These are phyloP conservation scores for Cronartium quercuum DNA, from an alignment of 1,284 basidiomycete genomes.

Conservation along the genomic window DNA sequence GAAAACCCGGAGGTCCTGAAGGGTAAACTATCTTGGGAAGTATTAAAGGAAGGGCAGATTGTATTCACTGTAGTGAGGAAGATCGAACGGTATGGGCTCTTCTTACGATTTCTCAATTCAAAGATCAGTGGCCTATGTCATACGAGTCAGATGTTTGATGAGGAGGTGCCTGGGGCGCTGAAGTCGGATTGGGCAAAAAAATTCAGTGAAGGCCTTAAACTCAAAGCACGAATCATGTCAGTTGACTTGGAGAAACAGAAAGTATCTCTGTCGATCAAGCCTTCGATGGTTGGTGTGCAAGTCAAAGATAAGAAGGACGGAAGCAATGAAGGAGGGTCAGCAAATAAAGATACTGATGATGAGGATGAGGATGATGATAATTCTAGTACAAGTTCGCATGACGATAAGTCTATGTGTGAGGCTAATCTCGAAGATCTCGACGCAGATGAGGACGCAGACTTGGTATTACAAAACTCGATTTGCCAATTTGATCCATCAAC, in stretches of 20 bases:
- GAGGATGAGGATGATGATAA: constrained; percentile 6
- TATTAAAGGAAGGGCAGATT: constrained; percentile 49
- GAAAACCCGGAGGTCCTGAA: constrained; percentile 11
- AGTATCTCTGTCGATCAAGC: constrained; percentile 82
- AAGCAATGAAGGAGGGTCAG: not conserved
- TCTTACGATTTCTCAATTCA: constrained; percentile 76
- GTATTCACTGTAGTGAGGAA: constrained; percentile 49
- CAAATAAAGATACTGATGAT: constrained; percentile 3
- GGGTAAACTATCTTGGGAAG: constrained; percentile 55
- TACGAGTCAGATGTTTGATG: constrained; percentile 76
- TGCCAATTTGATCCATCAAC: not conserved
- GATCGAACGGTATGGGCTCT: constrained; percentile 82
- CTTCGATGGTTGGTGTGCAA: constrained; percentile 45
- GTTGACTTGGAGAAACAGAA: constrained; percentile 69
- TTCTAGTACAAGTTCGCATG: not conserved
- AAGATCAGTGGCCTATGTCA: constrained; percentile 87
- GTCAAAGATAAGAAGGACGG: not conserved
- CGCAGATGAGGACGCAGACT: not conserved
- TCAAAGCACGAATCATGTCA: constrained; percentile 70
- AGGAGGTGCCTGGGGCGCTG: constrained; percentile 66
- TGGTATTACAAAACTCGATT: not conserved
- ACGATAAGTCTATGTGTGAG: not conserved
- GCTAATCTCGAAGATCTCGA: not conserved
- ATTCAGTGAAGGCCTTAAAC: constrained; percentile 78
- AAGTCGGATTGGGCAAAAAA: constrained; percentile 57